Conservation (phyloP, 768 basidiomycete species). For the Glaciozyma antarctica region DNA sequence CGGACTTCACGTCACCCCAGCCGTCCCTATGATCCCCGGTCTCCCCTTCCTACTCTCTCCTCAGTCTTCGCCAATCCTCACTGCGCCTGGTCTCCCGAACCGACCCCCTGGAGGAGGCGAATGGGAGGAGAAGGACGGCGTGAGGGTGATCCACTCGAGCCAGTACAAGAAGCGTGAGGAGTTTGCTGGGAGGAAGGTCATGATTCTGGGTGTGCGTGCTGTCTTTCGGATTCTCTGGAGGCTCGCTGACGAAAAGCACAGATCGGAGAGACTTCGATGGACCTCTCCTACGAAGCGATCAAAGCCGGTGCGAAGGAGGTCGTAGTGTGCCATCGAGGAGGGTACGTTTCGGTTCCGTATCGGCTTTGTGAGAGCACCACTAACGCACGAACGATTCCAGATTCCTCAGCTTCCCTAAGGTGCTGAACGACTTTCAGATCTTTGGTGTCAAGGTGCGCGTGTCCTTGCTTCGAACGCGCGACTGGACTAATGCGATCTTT, state of each 20-base stretch:
- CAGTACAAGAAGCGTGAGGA: constrained; percentile 49
- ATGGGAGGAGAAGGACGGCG: constrained; percentile 33
- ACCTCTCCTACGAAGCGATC: constrained; percentile 45
- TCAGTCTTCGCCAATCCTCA: not conserved
- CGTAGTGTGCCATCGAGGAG: constrained; percentile 49
- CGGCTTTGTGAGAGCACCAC: too few relatives aligned
- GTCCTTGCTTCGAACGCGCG: too few relatives aligned
- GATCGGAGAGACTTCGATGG: constrained; percentile 57
- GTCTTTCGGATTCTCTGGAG: not conserved
- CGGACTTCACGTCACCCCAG: constrained; percentile 52
- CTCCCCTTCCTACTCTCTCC: not conserved
- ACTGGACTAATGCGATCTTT: too few relatives aligned
- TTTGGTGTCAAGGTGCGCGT: constrained; percentile 41
- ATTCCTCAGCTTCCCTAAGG: constrained; percentile 54
- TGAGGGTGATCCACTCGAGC: constrained; percentile 46
- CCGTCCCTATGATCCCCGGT: constrained; percentile 49
- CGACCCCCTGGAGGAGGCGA: not conserved
- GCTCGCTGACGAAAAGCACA: not conserved
- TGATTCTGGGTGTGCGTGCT: constrained; percentile 46
- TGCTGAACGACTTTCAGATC: constrained; percentile 50
- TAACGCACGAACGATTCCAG: constrained; percentile 26
- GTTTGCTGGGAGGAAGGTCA: constrained; percentile 45
- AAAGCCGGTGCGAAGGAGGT: constrained; percentile 51
- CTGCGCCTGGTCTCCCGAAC: not conserved
- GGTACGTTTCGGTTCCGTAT: constrained; percentile 35